Evolutionary conservation across 352 stramenopile species (phyloP).

Genomic region (Blastocystis sp.): DNA sequence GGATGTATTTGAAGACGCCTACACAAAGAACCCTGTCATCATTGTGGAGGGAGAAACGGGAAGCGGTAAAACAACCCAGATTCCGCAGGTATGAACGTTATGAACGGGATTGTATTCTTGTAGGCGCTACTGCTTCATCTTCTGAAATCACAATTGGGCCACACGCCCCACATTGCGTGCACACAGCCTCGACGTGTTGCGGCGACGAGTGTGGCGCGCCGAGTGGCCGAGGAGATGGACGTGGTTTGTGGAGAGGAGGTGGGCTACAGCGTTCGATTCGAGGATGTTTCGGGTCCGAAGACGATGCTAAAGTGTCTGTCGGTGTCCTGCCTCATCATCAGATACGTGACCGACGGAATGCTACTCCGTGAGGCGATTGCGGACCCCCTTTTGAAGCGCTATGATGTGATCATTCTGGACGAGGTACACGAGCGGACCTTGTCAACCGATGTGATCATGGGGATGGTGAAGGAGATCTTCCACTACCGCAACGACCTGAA

Average conservation of each 20-base stretch:
- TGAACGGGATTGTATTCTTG: background rate
- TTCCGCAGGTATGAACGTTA: constrained; percentile 50
- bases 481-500: constrained; percentile 83
- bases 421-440: constrained; percentile 92
- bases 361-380: constrained; percentile 89
- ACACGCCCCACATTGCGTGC: constrained; percentile 51
- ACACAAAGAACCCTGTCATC: constrained; percentile 77
- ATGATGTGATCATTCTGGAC: constrained; percentile 84
- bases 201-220: constrained; percentile 31
- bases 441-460: constrained; percentile 91
- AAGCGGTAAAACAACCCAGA: constrained; percentile 59
- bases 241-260: constrained; percentile 88
- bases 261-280: constrained; percentile 97
- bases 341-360: constrained; percentile 82
- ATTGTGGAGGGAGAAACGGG: constrained; percentile 61
- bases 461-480: constrained; percentile 91
- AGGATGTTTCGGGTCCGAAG: constrained; percentile 76
- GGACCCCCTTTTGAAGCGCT: constrained; percentile 77
- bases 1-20: constrained; percentile 71
- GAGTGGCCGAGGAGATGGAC: constrained; percentile 64
- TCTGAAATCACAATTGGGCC: background rate
- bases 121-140: constrained; percentile 51
- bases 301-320: constrained; percentile 68
- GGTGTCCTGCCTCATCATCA: background rate
- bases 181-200: constrained; percentile 54